Conservation (phyloP, 805 yeast species). For the Yarrowia porcina region DNA sequence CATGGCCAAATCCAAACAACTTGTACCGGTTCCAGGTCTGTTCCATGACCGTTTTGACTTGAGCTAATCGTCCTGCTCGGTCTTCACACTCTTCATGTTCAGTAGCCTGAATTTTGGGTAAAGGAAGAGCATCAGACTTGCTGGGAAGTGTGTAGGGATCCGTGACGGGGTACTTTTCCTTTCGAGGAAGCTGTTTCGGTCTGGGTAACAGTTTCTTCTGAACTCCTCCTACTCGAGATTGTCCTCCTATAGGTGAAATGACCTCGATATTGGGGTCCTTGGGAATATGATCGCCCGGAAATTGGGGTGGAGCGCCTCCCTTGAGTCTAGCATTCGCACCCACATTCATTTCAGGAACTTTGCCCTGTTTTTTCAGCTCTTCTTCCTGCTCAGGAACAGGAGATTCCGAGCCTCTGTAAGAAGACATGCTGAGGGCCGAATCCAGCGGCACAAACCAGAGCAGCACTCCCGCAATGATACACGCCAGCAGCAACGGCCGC, state of each 20-base stretch:
- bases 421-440: not conserved
- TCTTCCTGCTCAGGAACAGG: not conserved
- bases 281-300: not conserved
- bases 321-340: slow-evolving; percentile 7
- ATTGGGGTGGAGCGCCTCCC: slow-evolving; percentile 6
- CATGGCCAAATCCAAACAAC: slow-evolving; percentile 46
- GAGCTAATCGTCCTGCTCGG: slow-evolving; percentile 32
- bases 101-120: slow-evolving; percentile 31
- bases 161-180: slow-evolving; percentile 12
- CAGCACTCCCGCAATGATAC: not conserved
- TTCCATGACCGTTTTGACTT: slow-evolving; percentile 41
- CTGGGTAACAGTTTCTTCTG: not conserved
- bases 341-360: slow-evolving; percentile 1
- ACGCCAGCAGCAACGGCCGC: slow-evolving; percentile 3
- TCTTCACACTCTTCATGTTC: not conserved
- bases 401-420: not conserved
- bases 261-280: not conserved
- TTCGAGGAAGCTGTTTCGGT: slow-evolving; percentile 4
- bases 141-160: not conserved
- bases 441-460: slow-evolving; percentile 9
- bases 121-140: no score
- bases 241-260: not conserved
- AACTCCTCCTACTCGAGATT: not conserved
- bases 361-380: not conserved
- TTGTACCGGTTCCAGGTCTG: slow-evolving; percentile 48